Conservation (phyloP, 192 early-diverging fungal genomes). For the Coemansia sp. region DNA sequence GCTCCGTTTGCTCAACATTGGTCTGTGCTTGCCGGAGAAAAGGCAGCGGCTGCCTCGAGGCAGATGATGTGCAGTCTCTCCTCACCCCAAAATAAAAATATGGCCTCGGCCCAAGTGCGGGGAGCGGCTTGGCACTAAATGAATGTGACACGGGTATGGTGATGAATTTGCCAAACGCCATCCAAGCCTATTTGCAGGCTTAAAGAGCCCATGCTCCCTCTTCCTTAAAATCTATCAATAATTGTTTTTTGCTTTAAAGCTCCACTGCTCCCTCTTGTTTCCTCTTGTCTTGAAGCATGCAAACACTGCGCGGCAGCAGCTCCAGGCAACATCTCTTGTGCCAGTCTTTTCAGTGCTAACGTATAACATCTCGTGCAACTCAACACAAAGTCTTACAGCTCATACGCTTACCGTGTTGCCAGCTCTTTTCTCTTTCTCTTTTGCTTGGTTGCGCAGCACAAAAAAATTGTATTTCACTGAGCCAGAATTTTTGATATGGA, state of each 20-base stretch:
- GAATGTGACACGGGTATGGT: not conserved
- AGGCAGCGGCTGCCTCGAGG: not conserved
- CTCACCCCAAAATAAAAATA: not conserved
- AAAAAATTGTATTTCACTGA: slow-evolving; percentile 1
- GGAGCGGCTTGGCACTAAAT: no score
- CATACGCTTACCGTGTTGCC: no score
- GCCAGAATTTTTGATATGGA: slow-evolving; percentile 8
- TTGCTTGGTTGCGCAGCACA: not conserved
- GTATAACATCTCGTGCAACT: not conserved
- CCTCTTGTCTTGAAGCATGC: not conserved
- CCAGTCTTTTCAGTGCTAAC: not conserved
- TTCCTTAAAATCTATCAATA: not conserved
- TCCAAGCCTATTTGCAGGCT: not conserved
- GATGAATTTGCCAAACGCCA: not conserved
- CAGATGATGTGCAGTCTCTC: not conserved
- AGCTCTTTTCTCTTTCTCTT: not conserved
- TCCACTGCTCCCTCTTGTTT: not conserved
- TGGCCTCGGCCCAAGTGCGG: not conserved
- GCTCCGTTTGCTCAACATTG: not conserved
- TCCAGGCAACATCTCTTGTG: not conserved
- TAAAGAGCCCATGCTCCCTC: not conserved
- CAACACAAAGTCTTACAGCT: not conserved
- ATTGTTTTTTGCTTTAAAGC: not conserved
- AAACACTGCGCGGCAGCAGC: slow-evolving; percentile 1
- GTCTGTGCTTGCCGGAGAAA: not conserved